Evolutionary conservation across 257 asterid genomes (phyloP), one percentile per base, ranked within the genome.

Genomic region (Solanum peruvianum): DNA sequence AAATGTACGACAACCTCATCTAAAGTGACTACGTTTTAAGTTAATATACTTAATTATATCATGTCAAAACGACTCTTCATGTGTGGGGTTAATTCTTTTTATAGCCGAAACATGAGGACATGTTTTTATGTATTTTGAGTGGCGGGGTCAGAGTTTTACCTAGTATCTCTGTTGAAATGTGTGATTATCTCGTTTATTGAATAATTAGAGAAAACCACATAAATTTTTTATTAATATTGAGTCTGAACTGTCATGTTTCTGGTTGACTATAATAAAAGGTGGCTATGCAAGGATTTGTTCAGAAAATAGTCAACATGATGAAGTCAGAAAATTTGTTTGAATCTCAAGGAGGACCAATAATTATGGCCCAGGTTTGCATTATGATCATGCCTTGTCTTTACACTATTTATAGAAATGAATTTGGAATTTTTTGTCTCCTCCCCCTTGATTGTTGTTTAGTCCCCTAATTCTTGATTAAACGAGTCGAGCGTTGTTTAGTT

Each of bases 291-390:
- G 87, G 96, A 66, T 94, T 94, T 88, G 92, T 91, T 11, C 49
- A 70, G 23, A 94, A 88, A 89, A 93, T 94, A 44, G 95, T 94
- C n/a, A 77, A 87, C 87, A 58, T 93, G 89, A 91, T 94, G 98
- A 94, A 94, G 94, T 88, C 94, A 2, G 94, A 94, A 82, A 90
- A 87, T 0, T 81, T 93, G 89, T 94, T 93, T 87, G 95, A 92
- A 90, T 91, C 96, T 87, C 96, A 94, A 64, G 98, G 98, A 88
- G 98, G 98, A 56, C 98, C 98, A 37, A 94, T 94, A 23, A 94
- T 94, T 67, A 94, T 94, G 93, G 91, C 95, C 1, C 98, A 94
- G 96, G 98, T 94, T 25, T 11, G 87, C 69, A 39, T 31, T 37
- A 35, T 47, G 42, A 4, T 29, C 80, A 44, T 37, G 10, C 21